Base-by-base conservation (phyloP, 2,329 filamentous ascomycete species). In the Talaromyces marneffei region DNA sequence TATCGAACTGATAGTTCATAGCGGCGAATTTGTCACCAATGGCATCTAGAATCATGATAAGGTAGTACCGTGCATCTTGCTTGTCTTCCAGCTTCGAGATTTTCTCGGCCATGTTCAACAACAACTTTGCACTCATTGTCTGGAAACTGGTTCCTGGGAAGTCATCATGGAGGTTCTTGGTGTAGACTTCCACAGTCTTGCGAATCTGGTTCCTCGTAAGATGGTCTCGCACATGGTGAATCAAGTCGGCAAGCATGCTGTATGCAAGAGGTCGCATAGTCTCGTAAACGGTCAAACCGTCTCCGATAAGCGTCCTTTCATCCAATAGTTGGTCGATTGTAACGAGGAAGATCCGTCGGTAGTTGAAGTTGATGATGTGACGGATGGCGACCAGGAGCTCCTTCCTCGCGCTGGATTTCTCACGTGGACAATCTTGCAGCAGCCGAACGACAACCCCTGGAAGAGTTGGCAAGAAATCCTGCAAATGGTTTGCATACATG, bases 311-410 rank as follows among this genome's bases (percentile, higher is more conserved):
- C 0, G 92, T 97, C 68, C 91, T 85, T 78, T 97, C 92, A 66
- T 99, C 94, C 50, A 99, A 79, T 37, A 99, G 82, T 72, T 97
- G 92, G 67, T 97, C 92, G 66, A 99, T 97, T 75, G 96, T 96
- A 39, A 87, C 87, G 27, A 97, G 78, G 71, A 99, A 99, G 59
- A 97, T 96, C 71, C 92, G 93, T 61, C 94, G 83, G 69, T 97
- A 97, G 72, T 97, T 97, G 78, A 97, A 97, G 77, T 97, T 99
- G 75, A 99, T 97, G 68, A 99, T 97, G 71, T 99, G 95, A 23
- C 95, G 85, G 62, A 99, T 97, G 0, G 94, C 95, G 57, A 99
- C 94, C 46, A 99, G 79, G 20, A 99, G 81, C 75, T 99, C 94
- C 73, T 99, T 99, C 18, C 95, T 85, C 1, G 93, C 91, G 2